phyloP scores from a whole-genome alignment of 208 protist genomes.

The Crithidia thermophila region DNA sequence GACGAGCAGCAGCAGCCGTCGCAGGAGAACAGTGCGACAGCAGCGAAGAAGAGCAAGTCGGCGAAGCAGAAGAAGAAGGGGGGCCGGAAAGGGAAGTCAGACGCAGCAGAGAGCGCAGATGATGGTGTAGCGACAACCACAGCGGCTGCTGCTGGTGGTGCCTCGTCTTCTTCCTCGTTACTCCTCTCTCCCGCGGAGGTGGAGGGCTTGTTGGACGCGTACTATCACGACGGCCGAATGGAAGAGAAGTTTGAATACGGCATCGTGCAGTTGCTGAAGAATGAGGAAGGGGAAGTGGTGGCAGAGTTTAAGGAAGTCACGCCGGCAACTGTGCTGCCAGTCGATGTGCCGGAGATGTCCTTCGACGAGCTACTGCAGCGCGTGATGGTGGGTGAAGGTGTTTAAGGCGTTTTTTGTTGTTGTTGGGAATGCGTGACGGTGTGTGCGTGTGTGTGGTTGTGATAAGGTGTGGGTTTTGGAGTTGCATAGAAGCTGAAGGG shows the following conservation, averaged over 20 bases:
- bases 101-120: background rate
- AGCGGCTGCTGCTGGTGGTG: background rate
- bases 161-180: background rate
- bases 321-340: slow-evolving; percentile 62
- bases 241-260: slow-evolving; percentile 73
- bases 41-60: background rate
- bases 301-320: slow-evolving; percentile 72
- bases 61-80: background rate
- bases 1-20: too few relatives aligned
- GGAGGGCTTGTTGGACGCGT: slow-evolving; percentile 1
- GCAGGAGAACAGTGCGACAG: background rate
- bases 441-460: too few relatives aligned
- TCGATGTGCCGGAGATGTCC: slow-evolving; percentile 54
- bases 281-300: slow-evolving; percentile 59
- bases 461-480: background rate
- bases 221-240: slow-evolving; percentile 29
- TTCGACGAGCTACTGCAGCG: slow-evolving; percentile 59
- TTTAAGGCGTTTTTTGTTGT: slow-evolving; percentile 13
- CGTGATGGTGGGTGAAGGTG: slow-evolving; percentile 62
- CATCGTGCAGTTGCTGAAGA: slow-evolving; percentile 78
- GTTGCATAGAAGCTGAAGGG: too few relatives aligned
- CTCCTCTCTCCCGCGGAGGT: slow-evolving; percentile 2
- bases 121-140: background rate
- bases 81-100: background rate
- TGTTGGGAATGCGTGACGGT: too few relatives aligned